Evolutionary conservation across 2,329 filamentous ascomycete genomes (phyloP).

Genomic region (Aspergillus quadricinctus): DNA sequence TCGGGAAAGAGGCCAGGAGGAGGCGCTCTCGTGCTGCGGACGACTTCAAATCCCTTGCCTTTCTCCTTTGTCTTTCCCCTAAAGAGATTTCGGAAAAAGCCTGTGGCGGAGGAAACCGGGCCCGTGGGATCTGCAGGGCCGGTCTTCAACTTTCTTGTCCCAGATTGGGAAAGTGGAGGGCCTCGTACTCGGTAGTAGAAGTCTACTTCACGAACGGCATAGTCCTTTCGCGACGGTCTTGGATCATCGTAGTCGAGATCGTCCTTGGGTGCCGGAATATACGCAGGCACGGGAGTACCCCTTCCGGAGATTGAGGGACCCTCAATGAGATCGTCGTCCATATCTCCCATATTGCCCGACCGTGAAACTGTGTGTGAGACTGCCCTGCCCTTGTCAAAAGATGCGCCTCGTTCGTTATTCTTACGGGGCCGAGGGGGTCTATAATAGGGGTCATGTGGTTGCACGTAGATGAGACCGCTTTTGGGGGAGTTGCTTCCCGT

Average conservation of each 20-base stretch:
- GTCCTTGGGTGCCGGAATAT: slow-evolving; percentile 49
- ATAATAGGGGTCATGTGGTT: slow-evolving; percentile 75
- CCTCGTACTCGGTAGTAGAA: slow-evolving; percentile 95
- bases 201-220: slow-evolving; percentile 89
- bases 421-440: slow-evolving; percentile 72
- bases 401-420: slow-evolving; percentile 55
- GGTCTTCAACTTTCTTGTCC: slow-evolving; percentile 81
- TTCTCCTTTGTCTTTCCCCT: slow-evolving; percentile 89
- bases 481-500: slow-evolving; percentile 41
- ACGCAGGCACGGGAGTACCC: slow-evolving; percentile 50
- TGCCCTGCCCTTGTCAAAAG: slow-evolving; percentile 39
- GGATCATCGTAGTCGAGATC: slow-evolving; percentile 52
- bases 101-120: slow-evolving; percentile 80
- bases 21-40: slow-evolving; percentile 82
- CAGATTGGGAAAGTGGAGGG: slow-evolving; percentile 75
- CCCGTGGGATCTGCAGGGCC: slow-evolving; percentile 93
- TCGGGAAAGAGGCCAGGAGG: slow-evolving; percentile 61
- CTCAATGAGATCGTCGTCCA: slow-evolving; percentile 33
- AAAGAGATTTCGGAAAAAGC: slow-evolving; percentile 79
- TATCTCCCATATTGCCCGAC: slow-evolving; percentile 31
- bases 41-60: slow-evolving; percentile 94
- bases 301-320: slow-evolving; percentile 41
- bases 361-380: slow-evolving; percentile 42
- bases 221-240: slow-evolving; percentile 65
- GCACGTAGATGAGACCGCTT: slow-evolving; percentile 41